Conservation (phyloP, 345 rosid genomes). For the Litchi chinensis region DNA sequence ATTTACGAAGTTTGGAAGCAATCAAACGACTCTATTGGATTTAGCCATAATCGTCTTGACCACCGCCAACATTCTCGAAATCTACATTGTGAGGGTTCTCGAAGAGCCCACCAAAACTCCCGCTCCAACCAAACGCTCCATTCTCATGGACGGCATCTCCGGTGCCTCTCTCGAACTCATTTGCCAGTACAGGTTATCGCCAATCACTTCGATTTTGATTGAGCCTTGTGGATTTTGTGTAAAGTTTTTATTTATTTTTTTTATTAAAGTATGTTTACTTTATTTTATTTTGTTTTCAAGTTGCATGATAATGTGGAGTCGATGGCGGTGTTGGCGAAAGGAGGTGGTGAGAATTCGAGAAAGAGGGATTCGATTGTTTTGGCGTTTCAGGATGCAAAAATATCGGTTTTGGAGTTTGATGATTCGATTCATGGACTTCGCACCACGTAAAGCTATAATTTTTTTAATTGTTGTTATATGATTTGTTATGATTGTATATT, state of each 20-base stretch:
- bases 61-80: slow-evolving; percentile 78
- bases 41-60: slow-evolving; percentile 81
- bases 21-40: slow-evolving; percentile 87
- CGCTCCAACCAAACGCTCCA: slow-evolving; percentile 64
- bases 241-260: no score
- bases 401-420: slow-evolving; percentile 87
- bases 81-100: slow-evolving; percentile 79
- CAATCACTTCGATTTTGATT: neutral
- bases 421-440: slow-evolving; percentile 86
- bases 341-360: slow-evolving; percentile 63
- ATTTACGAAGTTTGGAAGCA: slow-evolving; percentile 93
- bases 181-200: slow-evolving; percentile 74
- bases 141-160: slow-evolving; percentile 75
- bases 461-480: neutral
- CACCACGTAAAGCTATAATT: slow-evolving; percentile 51
- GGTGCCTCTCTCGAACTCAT: slow-evolving; percentile 88
- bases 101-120: slow-evolving; percentile 58
- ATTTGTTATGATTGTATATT: neutral
- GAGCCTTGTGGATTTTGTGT: no score
- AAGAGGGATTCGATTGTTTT: slow-evolving; percentile 80
- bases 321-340: slow-evolving; percentile 67
- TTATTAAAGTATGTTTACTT: no score
- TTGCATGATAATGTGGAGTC: no score
- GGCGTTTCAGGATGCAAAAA: slow-evolving; percentile 79
- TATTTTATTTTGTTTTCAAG: no score